Evolutionary conservation across 2,329 filamentous ascomycete species (phyloP).

Genomic region (Teratosphaeria viscida): DNA sequence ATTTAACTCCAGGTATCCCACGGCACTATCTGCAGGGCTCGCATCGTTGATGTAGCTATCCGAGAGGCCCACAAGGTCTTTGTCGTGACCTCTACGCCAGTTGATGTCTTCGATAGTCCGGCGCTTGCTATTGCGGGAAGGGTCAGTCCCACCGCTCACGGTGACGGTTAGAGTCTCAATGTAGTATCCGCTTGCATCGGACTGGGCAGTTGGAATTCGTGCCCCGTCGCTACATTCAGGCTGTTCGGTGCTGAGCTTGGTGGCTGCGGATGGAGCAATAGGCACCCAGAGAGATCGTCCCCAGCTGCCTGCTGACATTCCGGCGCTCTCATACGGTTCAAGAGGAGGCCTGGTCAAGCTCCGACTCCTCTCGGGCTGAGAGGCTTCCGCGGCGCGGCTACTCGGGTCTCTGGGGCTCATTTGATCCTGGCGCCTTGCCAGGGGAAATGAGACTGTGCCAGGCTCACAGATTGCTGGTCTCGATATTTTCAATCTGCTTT

Average conservation of each 20-base stretch:
- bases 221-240: not conserved
- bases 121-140: not conserved
- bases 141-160: not conserved
- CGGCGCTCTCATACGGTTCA: not conserved
- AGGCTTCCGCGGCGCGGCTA: not conserved
- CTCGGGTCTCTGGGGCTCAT: not conserved
- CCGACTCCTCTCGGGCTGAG: not conserved
- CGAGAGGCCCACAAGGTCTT: not conserved
- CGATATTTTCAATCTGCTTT: not conserved
- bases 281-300: not conserved
- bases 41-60: not conserved
- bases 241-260: not conserved
- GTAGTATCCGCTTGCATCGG: not conserved
- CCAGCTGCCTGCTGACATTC: not conserved
- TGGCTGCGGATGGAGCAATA: not conserved
- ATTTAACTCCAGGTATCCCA: not conserved
- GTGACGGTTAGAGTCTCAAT: not conserved
- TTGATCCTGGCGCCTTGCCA: not conserved
- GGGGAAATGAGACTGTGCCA: not conserved
- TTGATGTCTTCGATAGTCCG: not conserved
- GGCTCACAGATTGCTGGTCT: not conserved
- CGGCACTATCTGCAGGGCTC: not conserved
- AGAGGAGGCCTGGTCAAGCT: not conserved
- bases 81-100: not conserved
- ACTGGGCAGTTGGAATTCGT: not conserved